phyloP scores from a whole-genome alignment of 257 asterid genomes.

The Solanum virginianum region DNA sequence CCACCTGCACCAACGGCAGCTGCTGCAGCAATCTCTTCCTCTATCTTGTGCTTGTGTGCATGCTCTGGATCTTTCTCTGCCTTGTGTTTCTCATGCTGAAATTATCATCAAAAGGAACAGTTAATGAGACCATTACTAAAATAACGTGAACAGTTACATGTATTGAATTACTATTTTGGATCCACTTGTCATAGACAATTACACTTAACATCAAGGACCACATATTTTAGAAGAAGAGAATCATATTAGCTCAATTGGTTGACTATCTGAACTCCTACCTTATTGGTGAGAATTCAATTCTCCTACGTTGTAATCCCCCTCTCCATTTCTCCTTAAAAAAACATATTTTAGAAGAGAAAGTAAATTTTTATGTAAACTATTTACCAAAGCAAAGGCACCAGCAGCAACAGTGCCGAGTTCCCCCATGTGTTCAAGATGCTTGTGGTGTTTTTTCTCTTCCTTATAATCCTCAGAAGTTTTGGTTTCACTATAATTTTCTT shows the following conservation, averaged over 20 bases:
- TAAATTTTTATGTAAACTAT: background rate
- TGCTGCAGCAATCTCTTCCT: slow-evolving; percentile 46
- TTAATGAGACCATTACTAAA: background rate
- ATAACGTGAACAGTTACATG: too few relatives aligned
- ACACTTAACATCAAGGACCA: too few relatives aligned
- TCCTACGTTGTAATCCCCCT: too few relatives aligned
- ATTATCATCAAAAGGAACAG: background rate
- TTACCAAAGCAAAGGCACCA: slow-evolving; percentile 61
- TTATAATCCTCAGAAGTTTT: slow-evolving; percentile 14
- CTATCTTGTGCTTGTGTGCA: slow-evolving; percentile 40
- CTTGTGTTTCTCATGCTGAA: slow-evolving; percentile 67
- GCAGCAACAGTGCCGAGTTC: slow-evolving; percentile 38
- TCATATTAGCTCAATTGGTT: too few relatives aligned
- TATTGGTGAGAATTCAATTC: too few relatives aligned
- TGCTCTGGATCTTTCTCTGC: slow-evolving; percentile 59
- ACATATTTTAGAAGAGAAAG: too few relatives aligned
- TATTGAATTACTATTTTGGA: too few relatives aligned
- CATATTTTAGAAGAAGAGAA: too few relatives aligned
- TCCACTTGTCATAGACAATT: too few relatives aligned
- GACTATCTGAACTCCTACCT: too few relatives aligned
- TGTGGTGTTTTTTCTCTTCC: slow-evolving; percentile 47
- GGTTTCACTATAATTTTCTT: background rate
- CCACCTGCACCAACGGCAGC: slow-evolving; percentile 56
- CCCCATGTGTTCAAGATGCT: slow-evolving; percentile 41
- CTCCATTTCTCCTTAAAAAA: too few relatives aligned